Evolutionary conservation across 2,329 filamentous ascomycete genomes (phyloP).

Genomic region (Talaromyces pinophilus): DNA sequence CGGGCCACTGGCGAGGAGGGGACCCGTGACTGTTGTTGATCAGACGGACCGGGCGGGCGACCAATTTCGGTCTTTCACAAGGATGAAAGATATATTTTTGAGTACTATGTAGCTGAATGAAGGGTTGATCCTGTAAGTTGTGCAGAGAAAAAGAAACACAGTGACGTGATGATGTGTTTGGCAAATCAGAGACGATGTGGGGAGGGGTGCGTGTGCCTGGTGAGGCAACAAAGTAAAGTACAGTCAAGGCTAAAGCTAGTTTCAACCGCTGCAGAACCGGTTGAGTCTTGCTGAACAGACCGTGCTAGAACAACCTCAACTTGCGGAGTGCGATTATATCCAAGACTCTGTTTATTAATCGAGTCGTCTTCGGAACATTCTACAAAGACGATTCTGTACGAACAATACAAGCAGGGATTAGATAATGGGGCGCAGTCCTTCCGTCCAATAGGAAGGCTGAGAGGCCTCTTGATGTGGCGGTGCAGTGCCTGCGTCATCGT

Average conservation of each 20-base stretch:
- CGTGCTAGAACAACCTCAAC: not conserved
- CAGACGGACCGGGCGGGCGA: constrained; percentile 7
- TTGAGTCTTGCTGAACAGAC: not conserved
- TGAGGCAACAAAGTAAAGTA: not conserved
- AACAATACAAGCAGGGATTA: not conserved
- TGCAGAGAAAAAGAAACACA: not conserved
- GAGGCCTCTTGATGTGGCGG: not conserved
- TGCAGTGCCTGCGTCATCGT: constrained; percentile 1
- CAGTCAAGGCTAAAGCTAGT: not conserved
- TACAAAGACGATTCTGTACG: not conserved
- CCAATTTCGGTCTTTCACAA: not conserved
- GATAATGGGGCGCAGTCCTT: constrained; percentile 1
- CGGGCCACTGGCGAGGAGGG: constrained; percentile 5
- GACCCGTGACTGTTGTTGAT: constrained; percentile 2
- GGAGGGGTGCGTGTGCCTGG: constrained; percentile 7
- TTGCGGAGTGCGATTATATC: not conserved
- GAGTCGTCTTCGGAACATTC: not conserved
- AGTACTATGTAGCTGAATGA: not conserved
- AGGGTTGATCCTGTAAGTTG: not conserved
- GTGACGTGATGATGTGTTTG: constrained; percentile 12
- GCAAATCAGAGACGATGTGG: constrained; percentile 12
- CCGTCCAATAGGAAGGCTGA: not conserved
- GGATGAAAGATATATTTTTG: not conserved
- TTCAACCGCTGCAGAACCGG: not conserved
- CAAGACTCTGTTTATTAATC: not conserved